Base-by-base conservation (phyloP, 495 filamentous ascomycete genomes). In the Immersiella caudata region DNA sequence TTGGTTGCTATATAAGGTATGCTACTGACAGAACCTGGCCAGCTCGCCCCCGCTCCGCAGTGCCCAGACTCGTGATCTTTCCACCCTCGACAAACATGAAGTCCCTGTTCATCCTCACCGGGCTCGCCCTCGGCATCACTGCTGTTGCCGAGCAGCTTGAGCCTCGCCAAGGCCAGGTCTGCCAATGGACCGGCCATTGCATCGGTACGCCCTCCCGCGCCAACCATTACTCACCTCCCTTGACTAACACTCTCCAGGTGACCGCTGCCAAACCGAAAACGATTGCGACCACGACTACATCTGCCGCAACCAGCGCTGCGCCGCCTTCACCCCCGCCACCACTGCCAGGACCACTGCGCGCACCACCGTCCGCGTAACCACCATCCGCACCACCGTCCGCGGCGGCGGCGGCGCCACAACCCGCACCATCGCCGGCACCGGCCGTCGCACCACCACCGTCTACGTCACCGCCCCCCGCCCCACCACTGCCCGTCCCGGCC, bases 271-370 rank as follows among this genome's bases (percentile, higher is more conserved):
- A 2, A 55, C 52, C 3, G 52, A 55, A 55, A 55, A 55, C 24
- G 52, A 55, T n/a, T 55, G 52, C 52, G 52, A 55, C 52, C 52
- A 22, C 52, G 52, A 55, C 52, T 55, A 55, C 20, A 26, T 55
- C 52, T 55, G 52, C 52, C 20, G 24, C 20, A 55, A 55, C 52
- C 24, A 22, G 22, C 52, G 52, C 2, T 55, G 52, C 52, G 52
- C 20, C 6, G 14, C 40, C 40, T 12, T 12, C 9, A 14, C 9
- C 11, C 2, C 40, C 40, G 40, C 16, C 40, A 12, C 40, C 29
- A 33, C 29, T 3, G 29, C 29, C 5, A 2, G 11, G 5, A 46
- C 40, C 40, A 46, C 40, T 6, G 40, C 40, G 5, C 40, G 40
- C 40, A 46, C 40, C 40, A 46, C 40, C 40, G 40, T 18, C 16